Percentiles rank a stretch among this genome's conserved stretches.
Evolutionary conservation across 2,329 filamentous ascomycete genomes (phyloP).

Genomic region (Hymenoscyphus occultus): DNA sequence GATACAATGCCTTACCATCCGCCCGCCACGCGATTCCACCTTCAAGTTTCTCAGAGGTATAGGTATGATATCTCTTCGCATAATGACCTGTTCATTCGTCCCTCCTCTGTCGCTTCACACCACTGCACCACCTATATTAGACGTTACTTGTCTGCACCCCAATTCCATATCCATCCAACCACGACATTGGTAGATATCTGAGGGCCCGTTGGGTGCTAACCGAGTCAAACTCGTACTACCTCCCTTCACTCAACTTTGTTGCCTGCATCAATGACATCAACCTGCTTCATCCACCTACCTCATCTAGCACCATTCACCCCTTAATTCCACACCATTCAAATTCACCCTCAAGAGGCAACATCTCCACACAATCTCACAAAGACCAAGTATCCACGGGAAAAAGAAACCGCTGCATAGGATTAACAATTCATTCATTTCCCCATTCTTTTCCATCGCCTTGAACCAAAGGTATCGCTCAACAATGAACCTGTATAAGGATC

Average conservation of each 20-base stretch:
- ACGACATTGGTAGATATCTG: too few species aligned
- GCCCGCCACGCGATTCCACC: background rate
- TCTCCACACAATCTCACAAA: too few species aligned
- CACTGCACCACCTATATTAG: background rate
- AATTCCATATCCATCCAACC: too few species aligned
- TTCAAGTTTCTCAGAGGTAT: background rate
- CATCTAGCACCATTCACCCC: background rate
- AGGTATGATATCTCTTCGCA: background rate
- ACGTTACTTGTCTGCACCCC: too few species aligned
- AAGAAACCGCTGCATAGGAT: background rate
- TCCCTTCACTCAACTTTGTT: too few species aligned
- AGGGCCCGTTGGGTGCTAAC: too few species aligned
- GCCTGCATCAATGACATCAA: background rate
- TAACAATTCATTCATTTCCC: background rate
- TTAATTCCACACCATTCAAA: too few species aligned
- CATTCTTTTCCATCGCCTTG: background rate
- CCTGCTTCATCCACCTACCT: background rate
- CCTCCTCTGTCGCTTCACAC: background rate
- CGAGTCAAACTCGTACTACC: too few species aligned
- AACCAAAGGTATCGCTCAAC: background rate
- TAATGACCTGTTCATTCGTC: background rate
- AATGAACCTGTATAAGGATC: background rate
- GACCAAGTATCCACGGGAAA: background rate
- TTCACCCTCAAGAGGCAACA: too few species aligned
- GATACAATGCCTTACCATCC: too few species aligned